Percentiles rank a stretch among this genome's conserved stretches.
Conservation (phyloP, 1,139 yeast species). For the Pichia kudriavzevii region DNA sequence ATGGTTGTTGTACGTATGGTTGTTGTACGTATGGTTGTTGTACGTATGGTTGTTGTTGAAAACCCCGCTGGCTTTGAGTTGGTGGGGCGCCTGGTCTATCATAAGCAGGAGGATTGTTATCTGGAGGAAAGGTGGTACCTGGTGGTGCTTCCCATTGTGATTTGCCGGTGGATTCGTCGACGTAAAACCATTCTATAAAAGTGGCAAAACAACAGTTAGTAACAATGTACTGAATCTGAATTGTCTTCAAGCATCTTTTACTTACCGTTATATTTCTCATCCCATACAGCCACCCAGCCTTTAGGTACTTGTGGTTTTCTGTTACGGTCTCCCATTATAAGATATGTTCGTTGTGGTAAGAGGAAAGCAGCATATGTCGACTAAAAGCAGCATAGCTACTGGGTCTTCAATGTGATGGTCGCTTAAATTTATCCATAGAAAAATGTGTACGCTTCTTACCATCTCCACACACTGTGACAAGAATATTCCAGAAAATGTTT, state of each 20-base stretch:
- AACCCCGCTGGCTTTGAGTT: constrained; percentile 18
- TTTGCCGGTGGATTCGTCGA: constrained; percentile 58
- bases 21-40: constrained; percentile 19
- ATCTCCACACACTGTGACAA: too few relatives aligned
- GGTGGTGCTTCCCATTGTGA: constrained; percentile 90
- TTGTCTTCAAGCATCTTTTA: constrained; percentile 27
- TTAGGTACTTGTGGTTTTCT: constrained; percentile 23
- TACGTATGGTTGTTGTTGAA: constrained; percentile 18
- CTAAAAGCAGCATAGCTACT: too few relatives aligned
- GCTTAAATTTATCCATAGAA: too few relatives aligned
- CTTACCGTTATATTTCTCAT: constrained; percentile 54
- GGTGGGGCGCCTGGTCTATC: constrained; percentile 18
- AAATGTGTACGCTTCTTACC: too few relatives aligned
- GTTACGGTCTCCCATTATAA: constrained; percentile 21
- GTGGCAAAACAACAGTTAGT: neutral
- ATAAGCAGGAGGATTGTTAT: constrained; percentile 28
- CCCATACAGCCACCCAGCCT: constrained; percentile 88
- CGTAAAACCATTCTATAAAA: constrained; percentile 51
- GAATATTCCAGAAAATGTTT: too few relatives aligned
- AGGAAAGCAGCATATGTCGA: too few relatives aligned
- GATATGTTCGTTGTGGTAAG: neutral
- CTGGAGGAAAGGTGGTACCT: constrained; percentile 39
- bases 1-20: constrained; percentile 14
- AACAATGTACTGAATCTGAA: neutral
- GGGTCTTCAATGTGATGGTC: too few relatives aligned